Evolutionary conservation across 2,329 filamentous ascomycete species (phyloP), one percentile per base, ranked within the genome.

Genomic region (Curvularia lunata): DNA sequence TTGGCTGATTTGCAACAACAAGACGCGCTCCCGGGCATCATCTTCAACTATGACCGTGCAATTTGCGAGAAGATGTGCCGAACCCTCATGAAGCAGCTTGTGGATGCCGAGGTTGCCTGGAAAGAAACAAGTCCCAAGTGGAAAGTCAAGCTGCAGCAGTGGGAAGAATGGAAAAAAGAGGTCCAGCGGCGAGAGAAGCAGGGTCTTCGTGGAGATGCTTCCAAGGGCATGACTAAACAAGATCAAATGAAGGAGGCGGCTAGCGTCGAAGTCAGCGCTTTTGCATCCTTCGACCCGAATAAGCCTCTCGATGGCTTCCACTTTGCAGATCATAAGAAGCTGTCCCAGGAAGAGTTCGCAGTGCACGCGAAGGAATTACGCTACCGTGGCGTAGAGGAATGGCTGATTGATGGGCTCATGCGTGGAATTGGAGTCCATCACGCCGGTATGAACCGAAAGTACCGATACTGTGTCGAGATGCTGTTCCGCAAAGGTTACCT

Each of bases 381-480:
- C n/a, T 75, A 76, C 45, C 83, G 83, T 48, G 77, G 80, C 13
- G 78, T 88, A 19, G 72, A 78, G 0, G 77, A 80, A 10, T 80
- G 81, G 62, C 72, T 92, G 8, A 81, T 91, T 19, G 77, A 83
- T 9, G 86, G 86, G 2, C 79, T 94, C 1, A 79, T 80, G 56
- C 81, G 90, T 54, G 91, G 91, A 19, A 80, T 94, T 18, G 91
- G 88, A 30, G 85, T 93, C 6, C 90, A 94, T 76, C 91, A 94
- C 69, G 85, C 90, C 18, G 90, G 91, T 76, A 86, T 93, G 87
- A 93, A 92, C 70, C 83, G 89, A 48, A 85, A 86, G 61, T 93
- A 93, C 70, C 85, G 91, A 37, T 89, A 92, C 72, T 81, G 79
- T 19, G 88, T 91, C 1, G 90, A 92, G 69, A 89, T 91, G 58